Percentiles rank a stretch among this genome's conserved stretches.
Evolutionary conservation across 257 asterid species (phyloP).

Genomic region (Capsicum chinense): DNA sequence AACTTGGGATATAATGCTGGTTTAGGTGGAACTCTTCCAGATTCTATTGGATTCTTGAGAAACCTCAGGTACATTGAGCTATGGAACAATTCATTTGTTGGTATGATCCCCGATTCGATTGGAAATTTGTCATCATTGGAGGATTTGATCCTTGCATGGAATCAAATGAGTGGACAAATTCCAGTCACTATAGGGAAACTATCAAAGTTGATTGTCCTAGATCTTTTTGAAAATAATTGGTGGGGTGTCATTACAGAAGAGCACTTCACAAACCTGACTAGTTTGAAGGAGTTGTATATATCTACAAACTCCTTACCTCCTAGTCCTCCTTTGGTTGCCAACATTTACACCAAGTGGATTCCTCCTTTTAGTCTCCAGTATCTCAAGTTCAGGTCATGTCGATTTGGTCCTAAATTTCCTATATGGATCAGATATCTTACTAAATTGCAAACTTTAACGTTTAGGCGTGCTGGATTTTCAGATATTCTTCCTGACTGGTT

Average conservation of each 20-base stretch:
- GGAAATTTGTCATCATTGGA: constrained; percentile 22
- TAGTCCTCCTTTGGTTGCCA: constrained; percentile 2
- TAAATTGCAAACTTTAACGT: neutral
- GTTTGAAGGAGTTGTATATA: neutral
- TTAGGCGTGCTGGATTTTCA: neutral
- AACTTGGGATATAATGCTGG: constrained; percentile 22
- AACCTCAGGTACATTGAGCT: neutral
- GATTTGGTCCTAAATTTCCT: constrained; percentile 2
- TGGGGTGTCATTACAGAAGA: constrained; percentile 17
- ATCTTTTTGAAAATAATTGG: neutral
- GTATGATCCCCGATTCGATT: neutral
- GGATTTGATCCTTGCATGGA: constrained; percentile 14
- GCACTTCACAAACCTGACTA: neutral
- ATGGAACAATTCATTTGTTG: constrained; percentile 4
- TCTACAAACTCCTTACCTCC: neutral
- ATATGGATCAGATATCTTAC: neutral
- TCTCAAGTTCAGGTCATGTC: neutral
- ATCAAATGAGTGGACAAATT: constrained; percentile 12
- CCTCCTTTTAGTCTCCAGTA: constrained; percentile 15
- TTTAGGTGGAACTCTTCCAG: neutral
- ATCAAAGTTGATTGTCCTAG: neutral
- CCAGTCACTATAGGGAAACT: neutral
- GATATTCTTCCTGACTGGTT: constrained; percentile 19
- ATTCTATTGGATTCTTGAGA: constrained; percentile 19
- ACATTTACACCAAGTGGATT: neutral